Evolutionary conservation across 305 asterid genomes (phyloP), one percentile per base, ranked within the genome.

Genomic region (Ilex paraguariensis): DNA sequence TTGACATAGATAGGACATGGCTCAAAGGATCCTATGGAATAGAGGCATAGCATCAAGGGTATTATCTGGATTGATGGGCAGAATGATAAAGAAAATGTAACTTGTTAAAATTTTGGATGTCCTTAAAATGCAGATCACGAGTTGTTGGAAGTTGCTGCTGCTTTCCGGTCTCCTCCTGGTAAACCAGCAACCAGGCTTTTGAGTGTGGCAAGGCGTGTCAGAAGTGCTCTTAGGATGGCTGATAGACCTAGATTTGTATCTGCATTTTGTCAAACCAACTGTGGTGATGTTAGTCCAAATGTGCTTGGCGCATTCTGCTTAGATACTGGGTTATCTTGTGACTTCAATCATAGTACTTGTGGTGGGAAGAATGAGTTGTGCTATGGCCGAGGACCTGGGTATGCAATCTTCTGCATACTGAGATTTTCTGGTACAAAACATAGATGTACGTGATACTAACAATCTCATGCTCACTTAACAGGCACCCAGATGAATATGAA

Each of bases 331-430:
- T 21, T 88, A 68, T 90, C 95, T 73, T 94, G 99, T 69, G 97
- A 94, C 60, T 94, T 94, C 82, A 94, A 94, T 76, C 95, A 88
- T 48, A 94, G 99, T 69, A 94, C 99, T 56, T 94, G 99, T 71
- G 86, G 86, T 67, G 99, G 99, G 75, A 86, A 90, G 85, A 94
- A 94, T 54, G 99, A 94, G 79, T 64, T 90, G 56, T 94, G 99
- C 79, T 90, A 90, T 66, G 96, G 97, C 50, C 88, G 95, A 69
- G 99, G 99, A 71, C 99, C 99, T 54, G 99, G 97, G 96, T 93
- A 82, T 60, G 80, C 59, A 53, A 69, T 52, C n/a, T 16, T 52
- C 28, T 52, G 31, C 56, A 17, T n/a, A 7, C 56, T 6, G 11
- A 14, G 56, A 52, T 14, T 36, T 36, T 52, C n/a, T 52, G 42